phyloP scores from a whole-genome alignment of 352 stramenopile species.

The Globisporangium paroecandrum region DNA sequence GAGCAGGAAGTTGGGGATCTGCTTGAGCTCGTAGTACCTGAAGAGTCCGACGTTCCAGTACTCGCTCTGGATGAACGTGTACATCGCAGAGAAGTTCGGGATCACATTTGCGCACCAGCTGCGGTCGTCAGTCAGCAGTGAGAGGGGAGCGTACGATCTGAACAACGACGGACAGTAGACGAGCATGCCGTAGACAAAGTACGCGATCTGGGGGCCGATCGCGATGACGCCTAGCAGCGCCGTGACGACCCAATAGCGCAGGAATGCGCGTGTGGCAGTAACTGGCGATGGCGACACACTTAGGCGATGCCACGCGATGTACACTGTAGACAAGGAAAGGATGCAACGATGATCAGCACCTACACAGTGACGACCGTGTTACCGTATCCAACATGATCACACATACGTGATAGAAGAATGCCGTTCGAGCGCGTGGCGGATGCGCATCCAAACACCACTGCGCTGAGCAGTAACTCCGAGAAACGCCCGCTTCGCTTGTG shows the following conservation, averaged over 20 bases:
- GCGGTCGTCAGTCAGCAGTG: conserved; percentile 34
- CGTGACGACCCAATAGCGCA: conserved; percentile 57
- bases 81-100: conserved; percentile 86
- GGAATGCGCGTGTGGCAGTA: conserved; percentile 27
- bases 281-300: conserved; percentile 44
- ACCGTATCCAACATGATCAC: too few species aligned
- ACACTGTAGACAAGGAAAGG: conserved; percentile 34
- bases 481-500: conserved; percentile 22
- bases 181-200: conserved; percentile 59
- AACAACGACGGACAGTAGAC: conserved; percentile 63
- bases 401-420: conserved; percentile 70
- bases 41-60: conserved; percentile 96
- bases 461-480: conserved; percentile 33
- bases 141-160: conserved; percentile 3
- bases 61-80: conserved; percentile 92
- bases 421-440: conserved; percentile 80
- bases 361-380: neutral
- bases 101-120: conserved; percentile 65
- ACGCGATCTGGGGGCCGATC: conserved; percentile 59
- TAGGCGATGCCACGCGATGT: conserved; percentile 70
- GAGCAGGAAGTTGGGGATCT: conserved; percentile 94
- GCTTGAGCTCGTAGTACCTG: conserved; percentile 91
- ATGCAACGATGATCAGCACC: neutral
- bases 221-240: conserved; percentile 56
- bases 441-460: conserved; percentile 55